phyloP scores from a whole-genome alignment of 768 basidiomycete species.

The Infundibulicybe gibba region DNA sequence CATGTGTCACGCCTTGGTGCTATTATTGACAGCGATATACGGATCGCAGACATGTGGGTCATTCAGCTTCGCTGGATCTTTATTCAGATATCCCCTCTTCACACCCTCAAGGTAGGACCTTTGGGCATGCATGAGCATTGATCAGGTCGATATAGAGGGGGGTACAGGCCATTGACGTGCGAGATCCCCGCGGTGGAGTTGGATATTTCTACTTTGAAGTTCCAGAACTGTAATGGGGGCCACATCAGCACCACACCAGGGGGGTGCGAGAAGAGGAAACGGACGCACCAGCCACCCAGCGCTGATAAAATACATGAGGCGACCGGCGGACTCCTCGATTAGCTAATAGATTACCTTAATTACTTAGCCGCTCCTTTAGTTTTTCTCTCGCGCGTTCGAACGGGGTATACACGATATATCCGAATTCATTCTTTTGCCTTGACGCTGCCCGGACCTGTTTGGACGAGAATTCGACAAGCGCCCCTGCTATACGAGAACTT shows the following conservation, averaged over 20 bases:
- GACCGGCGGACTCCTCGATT: no score
- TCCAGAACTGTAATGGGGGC: conserved; percentile 47
- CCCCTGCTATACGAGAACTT: conserved; percentile 59
- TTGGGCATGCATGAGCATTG: conserved; percentile 2
- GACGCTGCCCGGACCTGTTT: no score
- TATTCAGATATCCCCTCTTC: conserved; percentile 54
- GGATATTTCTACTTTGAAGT: conserved; percentile 71
- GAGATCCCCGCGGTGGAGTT: conserved; percentile 39
- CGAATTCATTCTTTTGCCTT: no score
- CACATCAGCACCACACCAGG: background rate
- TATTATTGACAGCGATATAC: no score
- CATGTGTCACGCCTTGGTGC: conserved; percentile 3
- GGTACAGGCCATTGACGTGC: conserved; percentile 59
- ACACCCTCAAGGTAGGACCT: conserved; percentile 75
- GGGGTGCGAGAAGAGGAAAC: background rate
- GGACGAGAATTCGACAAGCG: no score
- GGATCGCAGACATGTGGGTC: conserved; percentile 63
- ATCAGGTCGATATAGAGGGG: background rate
- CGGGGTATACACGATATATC: no score
- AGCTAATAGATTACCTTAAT: no score
- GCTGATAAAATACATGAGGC: no score
- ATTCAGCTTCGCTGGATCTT: conserved; percentile 53
- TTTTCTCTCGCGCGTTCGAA: no score
- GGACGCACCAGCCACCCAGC: conserved; percentile 67
- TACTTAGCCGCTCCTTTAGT: no score